Evolutionary conservation across 768 basidiomycete genomes (phyloP).

Genomic region (Trametes villosa): DNA sequence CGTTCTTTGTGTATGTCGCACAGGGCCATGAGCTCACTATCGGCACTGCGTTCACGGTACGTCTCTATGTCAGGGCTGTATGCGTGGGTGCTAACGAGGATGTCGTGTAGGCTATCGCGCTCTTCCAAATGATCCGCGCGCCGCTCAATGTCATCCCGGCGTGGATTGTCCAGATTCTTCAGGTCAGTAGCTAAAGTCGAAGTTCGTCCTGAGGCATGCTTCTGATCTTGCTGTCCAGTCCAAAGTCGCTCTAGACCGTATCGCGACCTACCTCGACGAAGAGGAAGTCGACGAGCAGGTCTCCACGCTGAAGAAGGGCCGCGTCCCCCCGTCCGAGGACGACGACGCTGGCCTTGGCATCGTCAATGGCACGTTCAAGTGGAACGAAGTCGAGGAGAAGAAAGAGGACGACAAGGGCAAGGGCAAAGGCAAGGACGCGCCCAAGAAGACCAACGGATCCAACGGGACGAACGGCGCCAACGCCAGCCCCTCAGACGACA

Average conservation of each 20-base stretch:
- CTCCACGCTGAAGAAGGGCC: slow-evolving; percentile 53
- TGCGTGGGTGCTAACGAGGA: not conserved
- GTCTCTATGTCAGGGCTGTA: slow-evolving; percentile 27
- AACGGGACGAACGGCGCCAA: slow-evolving; percentile 7
- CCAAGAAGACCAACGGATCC: slow-evolving; percentile 21
- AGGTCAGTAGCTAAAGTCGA: slow-evolving; percentile 37
- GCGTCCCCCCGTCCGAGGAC: slow-evolving; percentile 29
- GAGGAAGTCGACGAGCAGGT: slow-evolving; percentile 67
- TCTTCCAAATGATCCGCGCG: slow-evolving; percentile 83
- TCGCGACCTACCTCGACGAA: slow-evolving; percentile 62
- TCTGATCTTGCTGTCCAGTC: slow-evolving; percentile 40
- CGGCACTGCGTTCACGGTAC: slow-evolving; percentile 80
- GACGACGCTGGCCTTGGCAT: slow-evolving; percentile 48
- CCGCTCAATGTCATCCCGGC: slow-evolving; percentile 82
- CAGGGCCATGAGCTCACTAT: slow-evolving; percentile 78
- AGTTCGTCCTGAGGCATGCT: too few species aligned
- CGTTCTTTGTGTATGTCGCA: slow-evolving; percentile 75
- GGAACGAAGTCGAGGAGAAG: slow-evolving; percentile 53
- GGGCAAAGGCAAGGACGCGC: slow-evolving; percentile 28
- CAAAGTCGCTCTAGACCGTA: slow-evolving; percentile 60
- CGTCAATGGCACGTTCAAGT: slow-evolving; percentile 55
- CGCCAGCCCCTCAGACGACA: slow-evolving; percentile 3
- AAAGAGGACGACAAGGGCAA: slow-evolving; percentile 32
- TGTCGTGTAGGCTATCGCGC: slow-evolving; percentile 61
- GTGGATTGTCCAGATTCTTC: slow-evolving; percentile 79